Percentiles rank a stretch among this genome's conserved stretches.
Evolutionary conservation across 106 monocot genomes (phyloP).

Genomic region (Allium fistulosum): DNA sequence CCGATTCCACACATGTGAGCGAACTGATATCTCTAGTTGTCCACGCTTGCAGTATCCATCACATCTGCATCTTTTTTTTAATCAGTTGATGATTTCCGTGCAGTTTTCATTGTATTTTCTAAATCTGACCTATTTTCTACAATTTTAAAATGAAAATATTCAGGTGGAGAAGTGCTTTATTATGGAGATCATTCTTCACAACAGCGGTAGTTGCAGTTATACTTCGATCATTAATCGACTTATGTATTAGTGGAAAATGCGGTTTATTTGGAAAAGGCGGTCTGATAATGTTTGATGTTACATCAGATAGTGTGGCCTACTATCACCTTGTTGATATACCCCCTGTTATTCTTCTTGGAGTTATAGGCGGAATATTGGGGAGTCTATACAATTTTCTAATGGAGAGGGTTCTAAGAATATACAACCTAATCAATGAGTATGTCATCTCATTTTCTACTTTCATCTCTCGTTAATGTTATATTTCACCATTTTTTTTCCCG

Average conservation of each 20-base stretch:
- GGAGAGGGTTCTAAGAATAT: slow-evolving; percentile 49
- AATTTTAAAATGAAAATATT: slow-evolving; percentile 4
- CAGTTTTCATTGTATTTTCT: too few species aligned
- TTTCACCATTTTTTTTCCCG: too few species aligned
- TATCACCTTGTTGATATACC: slow-evolving; percentile 52
- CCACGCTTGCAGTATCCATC: too few species aligned
- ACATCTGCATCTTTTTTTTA: too few species aligned
- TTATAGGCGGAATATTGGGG: slow-evolving; percentile 71
- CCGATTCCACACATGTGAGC: too few species aligned
- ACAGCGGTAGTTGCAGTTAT: slow-evolving; percentile 75
- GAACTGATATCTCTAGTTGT: too few species aligned
- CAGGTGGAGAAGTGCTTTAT: slow-evolving; percentile 76
- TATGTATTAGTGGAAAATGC: slow-evolving; percentile 72
- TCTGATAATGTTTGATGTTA: slow-evolving; percentile 83
- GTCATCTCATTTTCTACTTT: slow-evolving; percentile 12
- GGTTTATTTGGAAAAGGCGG: slow-evolving; percentile 85
- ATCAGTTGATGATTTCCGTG: too few species aligned
- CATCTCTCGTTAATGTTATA: background rate
- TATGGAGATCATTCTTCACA: slow-evolving; percentile 86
- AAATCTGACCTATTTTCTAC: background rate
- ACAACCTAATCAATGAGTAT: slow-evolving; percentile 63
- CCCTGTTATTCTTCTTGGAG: slow-evolving; percentile 63
- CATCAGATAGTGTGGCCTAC: slow-evolving; percentile 30
- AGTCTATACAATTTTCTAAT: slow-evolving; percentile 70
- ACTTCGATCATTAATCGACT: slow-evolving; percentile 58